These are phyloP conservation scores for Pseudocercospora cruenta DNA, from an alignment of 2,329 filamentous ascomycete species.

Conservation along the genomic window DNA sequence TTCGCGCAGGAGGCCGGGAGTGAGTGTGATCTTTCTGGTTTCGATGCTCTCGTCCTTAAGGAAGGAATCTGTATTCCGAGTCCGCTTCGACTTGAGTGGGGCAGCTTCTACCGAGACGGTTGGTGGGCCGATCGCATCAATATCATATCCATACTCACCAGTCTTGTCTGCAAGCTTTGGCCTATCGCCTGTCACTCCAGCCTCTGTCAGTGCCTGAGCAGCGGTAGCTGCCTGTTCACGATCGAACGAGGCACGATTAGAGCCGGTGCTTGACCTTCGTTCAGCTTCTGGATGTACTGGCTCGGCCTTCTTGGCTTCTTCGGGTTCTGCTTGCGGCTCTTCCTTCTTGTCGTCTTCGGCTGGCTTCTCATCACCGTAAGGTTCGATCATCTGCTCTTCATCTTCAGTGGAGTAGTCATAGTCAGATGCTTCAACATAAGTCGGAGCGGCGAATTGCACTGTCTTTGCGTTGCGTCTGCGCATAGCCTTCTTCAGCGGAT, in stretches of 20 bases:
- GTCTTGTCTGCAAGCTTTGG: constrained; percentile 40
- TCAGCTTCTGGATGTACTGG: constrained; percentile 27
- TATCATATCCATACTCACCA: constrained; percentile 27
- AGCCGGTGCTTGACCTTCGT: constrained; percentile 29
- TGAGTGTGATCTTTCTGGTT: constrained; percentile 96
- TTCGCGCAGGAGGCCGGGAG: constrained; percentile 86
- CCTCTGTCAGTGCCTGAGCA: constrained; percentile 28
- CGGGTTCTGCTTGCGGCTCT: constrained; percentile 27
- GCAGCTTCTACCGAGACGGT: constrained; percentile 39
- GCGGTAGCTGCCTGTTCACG: constrained; percentile 37
- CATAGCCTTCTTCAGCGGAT: constrained; percentile 81
- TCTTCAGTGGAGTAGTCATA: constrained; percentile 84
- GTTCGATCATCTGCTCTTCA: constrained; percentile 40
- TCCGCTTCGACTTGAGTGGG: constrained; percentile 71
- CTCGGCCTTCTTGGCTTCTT: constrained; percentile 30
- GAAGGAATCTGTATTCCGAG: constrained; percentile 92
- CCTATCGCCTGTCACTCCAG: constrained; percentile 28
- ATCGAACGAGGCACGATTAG: constrained; percentile 37
- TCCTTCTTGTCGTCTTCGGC: constrained; percentile 26
- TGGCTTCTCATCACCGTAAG: constrained; percentile 28
- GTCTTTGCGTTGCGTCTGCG: constrained; percentile 80
- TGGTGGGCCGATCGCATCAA: constrained; percentile 26
- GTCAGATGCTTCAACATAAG: constrained; percentile 85
- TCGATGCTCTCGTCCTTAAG: constrained; percentile 95
- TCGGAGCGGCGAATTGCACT: constrained; percentile 81